Conservation (phyloP, 2,329 filamentous ascomycete species). For the Colletotrichum paranaense region DNA sequence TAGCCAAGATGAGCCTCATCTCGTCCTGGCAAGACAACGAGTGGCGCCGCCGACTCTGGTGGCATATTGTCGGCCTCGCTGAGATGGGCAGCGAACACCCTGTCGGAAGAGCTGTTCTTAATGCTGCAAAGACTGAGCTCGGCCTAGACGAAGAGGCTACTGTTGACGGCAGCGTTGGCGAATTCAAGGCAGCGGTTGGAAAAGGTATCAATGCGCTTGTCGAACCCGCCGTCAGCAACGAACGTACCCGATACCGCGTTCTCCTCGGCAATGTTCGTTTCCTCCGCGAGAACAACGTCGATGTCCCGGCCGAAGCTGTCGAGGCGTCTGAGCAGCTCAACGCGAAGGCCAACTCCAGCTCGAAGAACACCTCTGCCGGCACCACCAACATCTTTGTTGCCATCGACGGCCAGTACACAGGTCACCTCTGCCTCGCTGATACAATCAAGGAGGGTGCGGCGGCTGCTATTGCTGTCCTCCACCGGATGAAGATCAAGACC, state of each 20-base stretch:
- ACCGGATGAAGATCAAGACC: constrained; percentile 85
- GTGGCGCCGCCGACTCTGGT: constrained; percentile 83
- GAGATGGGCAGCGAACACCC: constrained; percentile 97
- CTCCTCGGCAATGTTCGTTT: constrained; percentile 85
- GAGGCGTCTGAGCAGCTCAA: constrained; percentile 72
- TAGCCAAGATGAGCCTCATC: constrained; percentile 77
- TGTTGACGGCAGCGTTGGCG: constrained; percentile 85
- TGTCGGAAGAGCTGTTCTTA: constrained; percentile 88
- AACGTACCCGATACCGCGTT: constrained; percentile 80
- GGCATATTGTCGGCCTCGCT: constrained; percentile 93
- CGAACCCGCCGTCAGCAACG: constrained; percentile 77
- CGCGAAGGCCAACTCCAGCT: constrained; percentile 50
- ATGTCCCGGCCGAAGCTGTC: constrained; percentile 72
- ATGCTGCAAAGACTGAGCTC: constrained; percentile 80
- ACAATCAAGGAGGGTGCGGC: constrained; percentile 90
- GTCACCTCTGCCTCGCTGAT: constrained; percentile 86
- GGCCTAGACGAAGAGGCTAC: constrained; percentile 77
- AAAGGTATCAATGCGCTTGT: constrained; percentile 86
- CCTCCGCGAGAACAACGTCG: constrained; percentile 76
- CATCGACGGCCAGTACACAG: constrained; percentile 84
- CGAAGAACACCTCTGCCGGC: constrained; percentile 64
- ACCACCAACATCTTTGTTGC: constrained; percentile 93
- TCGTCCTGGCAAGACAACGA: constrained; percentile 76
- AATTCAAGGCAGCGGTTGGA: constrained; percentile 86
- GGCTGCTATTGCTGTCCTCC: constrained; percentile 83